Evolutionary conservation across 169 alveolate species (phyloP).

Genomic region (Eimeria falciformis): DNA sequence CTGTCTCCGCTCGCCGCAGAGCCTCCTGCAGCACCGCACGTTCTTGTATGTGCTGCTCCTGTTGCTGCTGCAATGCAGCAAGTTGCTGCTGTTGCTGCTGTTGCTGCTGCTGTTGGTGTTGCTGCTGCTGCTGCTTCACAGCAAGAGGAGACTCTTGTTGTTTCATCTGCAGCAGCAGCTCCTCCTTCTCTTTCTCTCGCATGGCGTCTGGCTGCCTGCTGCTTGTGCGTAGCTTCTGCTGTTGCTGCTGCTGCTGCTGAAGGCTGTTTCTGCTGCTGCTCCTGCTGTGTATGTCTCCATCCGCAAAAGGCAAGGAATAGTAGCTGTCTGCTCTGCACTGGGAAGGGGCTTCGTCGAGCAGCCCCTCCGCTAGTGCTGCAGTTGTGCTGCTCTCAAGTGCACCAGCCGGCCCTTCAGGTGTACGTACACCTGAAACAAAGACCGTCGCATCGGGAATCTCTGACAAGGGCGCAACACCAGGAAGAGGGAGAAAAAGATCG

Average conservation of each 20-base stretch:
- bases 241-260: slow-evolving; percentile 56
- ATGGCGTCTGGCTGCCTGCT: slow-evolving; percentile 42
- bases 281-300: neutral
- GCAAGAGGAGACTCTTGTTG: slow-evolving; percentile 19
- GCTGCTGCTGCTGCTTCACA: slow-evolving; percentile 40
- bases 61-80: slow-evolving; percentile 30
- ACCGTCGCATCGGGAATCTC: neutral
- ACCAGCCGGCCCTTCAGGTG: slow-evolving; percentile 46
- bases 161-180: slow-evolving; percentile 39
- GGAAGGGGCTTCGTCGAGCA: too few relatives aligned
- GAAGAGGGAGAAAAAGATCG: slow-evolving; percentile 7
- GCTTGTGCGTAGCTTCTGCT: slow-evolving; percentile 30
- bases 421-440: slow-evolving; percentile 33
- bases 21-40: slow-evolving; percentile 50
- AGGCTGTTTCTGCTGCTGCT: slow-evolving; percentile 28
- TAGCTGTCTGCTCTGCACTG: slow-evolving; percentile 11
- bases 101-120: slow-evolving; percentile 22
- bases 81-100: slow-evolving; percentile 48
- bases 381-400: slow-evolving; percentile 58
- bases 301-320: neutral
- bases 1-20: slow-evolving; percentile 25
- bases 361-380: slow-evolving; percentile 5
- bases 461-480: neutral
- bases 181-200: slow-evolving; percentile 36
- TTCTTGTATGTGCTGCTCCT: slow-evolving; percentile 25